Evolutionary conservation across 805 yeast species (phyloP), one percentile per base, ranked within the genome.

Genomic region (Saccharomycopsis fodiens): DNA sequence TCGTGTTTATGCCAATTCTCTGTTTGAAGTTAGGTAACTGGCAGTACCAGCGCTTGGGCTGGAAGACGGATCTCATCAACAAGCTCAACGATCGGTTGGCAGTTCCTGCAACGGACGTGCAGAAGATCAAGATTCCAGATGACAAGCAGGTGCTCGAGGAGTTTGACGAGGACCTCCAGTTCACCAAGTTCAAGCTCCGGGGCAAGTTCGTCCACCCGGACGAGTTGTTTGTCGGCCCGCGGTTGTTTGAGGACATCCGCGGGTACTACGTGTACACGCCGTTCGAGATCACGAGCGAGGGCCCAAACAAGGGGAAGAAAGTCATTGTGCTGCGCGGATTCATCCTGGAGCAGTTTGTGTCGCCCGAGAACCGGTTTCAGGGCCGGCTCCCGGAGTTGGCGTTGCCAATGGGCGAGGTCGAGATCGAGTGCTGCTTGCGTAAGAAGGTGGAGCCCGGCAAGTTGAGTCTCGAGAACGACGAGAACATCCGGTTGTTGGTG

Each of bases 221-320:
- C 57, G 98, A 93, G 61, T 78, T 88, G 65, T 83, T 85, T 57
- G 86, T 93, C 43, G 97, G 97, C 0, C 97, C 98, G 4, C 73
- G 96, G 52, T 69, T 83, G 41, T 71, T 72, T 53, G 79, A 86
- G 51, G 86, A 81, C 38, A 67, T 69, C 52, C 73, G 78, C 46
- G 98, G 98, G 1, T 93, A 85, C 61, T 64, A 76, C 20, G 72
- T 91, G 4, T 77, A 85, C 25, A 82, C 94, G 4, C 97, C 98
- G 10, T 77, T 93, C 56, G 19, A 41, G 7, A 50, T 50, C 13
- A 50, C 53, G 21, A 21, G 41, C 21, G 73, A 78, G 20, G 76
- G 95, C 50, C 67, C 76, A 3, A 79, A 76, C 50, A 85, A 87
- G 20, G 93, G 88, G 1, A 74, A 80, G 40, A 89, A 85, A 44